phyloP scores from a whole-genome alignment of 768 basidiomycete species.

The Tricholoma hemisulphureum region DNA sequence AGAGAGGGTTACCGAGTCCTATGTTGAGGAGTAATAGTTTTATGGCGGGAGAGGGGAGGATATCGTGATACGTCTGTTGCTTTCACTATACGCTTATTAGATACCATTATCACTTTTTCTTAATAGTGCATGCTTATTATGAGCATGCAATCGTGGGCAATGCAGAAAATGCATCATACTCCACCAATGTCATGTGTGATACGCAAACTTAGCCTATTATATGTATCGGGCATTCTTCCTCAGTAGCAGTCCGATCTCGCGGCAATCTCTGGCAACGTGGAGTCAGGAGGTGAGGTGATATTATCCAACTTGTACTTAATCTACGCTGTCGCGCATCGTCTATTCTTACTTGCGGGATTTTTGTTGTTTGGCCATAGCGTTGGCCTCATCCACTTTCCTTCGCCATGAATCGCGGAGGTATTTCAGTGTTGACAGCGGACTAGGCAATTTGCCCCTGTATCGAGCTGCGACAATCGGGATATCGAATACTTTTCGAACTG shows the following conservation, averaged over 20 bases:
- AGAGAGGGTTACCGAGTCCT: constrained; percentile 65
- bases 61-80: constrained; percentile 14
- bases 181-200: too few species aligned
- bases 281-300: too few species aligned
- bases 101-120: too few species aligned
- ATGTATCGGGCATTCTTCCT: too few species aligned
- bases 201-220: too few species aligned
- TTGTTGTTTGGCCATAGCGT: constrained; percentile 13
- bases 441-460: constrained; percentile 32
- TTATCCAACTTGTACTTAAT: constrained; percentile 8
- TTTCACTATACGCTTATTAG: not conserved
- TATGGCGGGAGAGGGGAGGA: constrained; percentile 16
- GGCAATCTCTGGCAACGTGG: too few species aligned
- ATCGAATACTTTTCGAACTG: constrained; percentile 38
- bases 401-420: constrained; percentile 23
- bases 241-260: too few species aligned
- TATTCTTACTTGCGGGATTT: constrained; percentile 14
- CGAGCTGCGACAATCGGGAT: constrained; percentile 36
- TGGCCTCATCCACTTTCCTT: constrained; percentile 22
- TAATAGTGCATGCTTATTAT: too few species aligned
- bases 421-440: constrained; percentile 19
- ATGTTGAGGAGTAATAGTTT: constrained; percentile 43
- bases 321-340: constrained; percentile 2
- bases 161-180: too few species aligned
- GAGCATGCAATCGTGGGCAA: too few species aligned